These are phyloP conservation scores for Agaricus sinodeliciosus DNA, from an alignment of 768 basidiomycete genomes.

Conservation along the genomic window DNA sequence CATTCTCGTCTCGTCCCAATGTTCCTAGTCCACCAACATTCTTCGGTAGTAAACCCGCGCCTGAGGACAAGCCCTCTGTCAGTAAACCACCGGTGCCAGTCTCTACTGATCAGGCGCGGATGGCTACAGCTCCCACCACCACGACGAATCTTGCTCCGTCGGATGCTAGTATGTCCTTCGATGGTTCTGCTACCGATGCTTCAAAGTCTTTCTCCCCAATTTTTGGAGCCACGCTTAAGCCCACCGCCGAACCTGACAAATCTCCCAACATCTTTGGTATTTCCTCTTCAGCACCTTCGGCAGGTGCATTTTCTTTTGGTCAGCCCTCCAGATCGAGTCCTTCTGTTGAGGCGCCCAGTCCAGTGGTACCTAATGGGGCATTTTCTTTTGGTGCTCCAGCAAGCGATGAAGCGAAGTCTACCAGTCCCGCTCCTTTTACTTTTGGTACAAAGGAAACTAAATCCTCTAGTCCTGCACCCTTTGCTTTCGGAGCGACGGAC, in stretches of 20 bases:
- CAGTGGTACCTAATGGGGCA: slow-evolving; percentile 1
- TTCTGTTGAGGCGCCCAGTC: slow-evolving; percentile 12
- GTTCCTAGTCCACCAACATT: neutral
- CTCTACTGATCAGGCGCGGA: slow-evolving; percentile 10
- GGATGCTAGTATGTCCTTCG: neutral
- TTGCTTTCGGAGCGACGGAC: slow-evolving; percentile 19
- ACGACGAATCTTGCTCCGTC: neutral
- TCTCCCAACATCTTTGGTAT: slow-evolving; percentile 15
- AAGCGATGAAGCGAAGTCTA: slow-evolving; percentile 7
- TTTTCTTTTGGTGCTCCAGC: slow-evolving; percentile 1
- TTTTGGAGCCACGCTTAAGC: slow-evolving; percentile 15
- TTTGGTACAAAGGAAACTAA: slow-evolving; percentile 15
- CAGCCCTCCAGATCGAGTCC: slow-evolving; percentile 14
- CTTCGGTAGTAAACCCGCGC: slow-evolving; percentile 1
- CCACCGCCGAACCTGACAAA: slow-evolving; percentile 8
- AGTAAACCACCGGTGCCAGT: slow-evolving; percentile 13
- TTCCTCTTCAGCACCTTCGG: slow-evolving; percentile 17
- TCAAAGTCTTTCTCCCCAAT: slow-evolving; percentile 13
- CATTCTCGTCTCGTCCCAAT: slow-evolving; percentile 14
- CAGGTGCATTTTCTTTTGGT: slow-evolving; percentile 30
- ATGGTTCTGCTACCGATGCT: neutral
- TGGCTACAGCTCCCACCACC: neutral
- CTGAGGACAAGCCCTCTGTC: neutral
- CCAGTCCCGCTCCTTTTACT: slow-evolving; percentile 12
- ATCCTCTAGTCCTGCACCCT: slow-evolving; percentile 16